A percentile compares a stretch with the other conserved stretches of the same genome.
Evolutionary conservation across 2,329 filamentous ascomycete species (phyloP).

Genomic region (Hymenoscyphus salicellus): DNA sequence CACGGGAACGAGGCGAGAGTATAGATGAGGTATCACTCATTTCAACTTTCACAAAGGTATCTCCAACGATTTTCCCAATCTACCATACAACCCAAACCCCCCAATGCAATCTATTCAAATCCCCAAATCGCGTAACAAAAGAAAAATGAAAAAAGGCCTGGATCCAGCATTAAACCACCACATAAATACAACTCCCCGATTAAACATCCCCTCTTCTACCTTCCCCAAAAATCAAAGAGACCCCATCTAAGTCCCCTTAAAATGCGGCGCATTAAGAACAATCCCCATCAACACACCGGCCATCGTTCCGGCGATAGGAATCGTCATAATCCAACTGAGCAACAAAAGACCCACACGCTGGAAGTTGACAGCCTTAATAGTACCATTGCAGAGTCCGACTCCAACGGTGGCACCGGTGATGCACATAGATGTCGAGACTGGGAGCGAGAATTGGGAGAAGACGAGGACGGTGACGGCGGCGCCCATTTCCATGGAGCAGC

Average conservation of each 20-base stretch:
- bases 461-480: conserved; percentile 73
- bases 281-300: conserved; percentile 44
- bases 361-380: conserved; percentile 70
- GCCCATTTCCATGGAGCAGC: conserved; percentile 75
- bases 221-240: too few relatives aligned
- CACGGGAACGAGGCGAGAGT: too few relatives aligned
- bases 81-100: too few relatives aligned
- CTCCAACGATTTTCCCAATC: too few relatives aligned
- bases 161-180: too few relatives aligned
- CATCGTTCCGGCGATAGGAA: conserved; percentile 41
- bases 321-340: conserved; percentile 64
- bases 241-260: background rate
- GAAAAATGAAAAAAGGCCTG: too few relatives aligned
- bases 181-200: too few relatives aligned
- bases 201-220: too few relatives aligned
- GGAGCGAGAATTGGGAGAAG: conserved; percentile 72
- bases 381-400: conserved; percentile 74
- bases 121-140: too few relatives aligned
- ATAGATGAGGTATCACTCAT: too few relatives aligned
- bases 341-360: conserved; percentile 67
- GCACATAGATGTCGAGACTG: conserved; percentile 76
- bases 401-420: conserved; percentile 77
- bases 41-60: too few relatives aligned
- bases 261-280: conserved; percentile 53
- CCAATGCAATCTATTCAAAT: too few relatives aligned